A percentile compares a stretch with the other conserved stretches of the same genome.
These are phyloP conservation scores for Blastobotrys mokoenaii DNA, from an alignment of 805 yeast species.

Conservation along the genomic window DNA sequence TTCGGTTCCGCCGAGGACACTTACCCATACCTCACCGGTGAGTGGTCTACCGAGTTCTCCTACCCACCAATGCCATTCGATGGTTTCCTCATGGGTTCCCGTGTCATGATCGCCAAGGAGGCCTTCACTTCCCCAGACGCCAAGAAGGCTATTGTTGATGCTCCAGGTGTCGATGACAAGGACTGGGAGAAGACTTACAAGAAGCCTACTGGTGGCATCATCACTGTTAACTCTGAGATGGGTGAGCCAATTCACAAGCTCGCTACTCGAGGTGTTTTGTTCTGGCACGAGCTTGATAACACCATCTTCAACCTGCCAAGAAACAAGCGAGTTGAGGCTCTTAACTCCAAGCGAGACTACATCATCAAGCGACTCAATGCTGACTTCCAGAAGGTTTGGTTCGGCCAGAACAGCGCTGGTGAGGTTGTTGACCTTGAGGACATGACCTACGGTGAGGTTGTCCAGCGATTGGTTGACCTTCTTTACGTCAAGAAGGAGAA, in stretches of 20 bases:
- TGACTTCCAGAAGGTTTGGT: conserved; percentile 98
- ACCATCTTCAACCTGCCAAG: conserved; percentile 88
- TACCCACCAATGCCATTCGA: conserved; percentile 99
- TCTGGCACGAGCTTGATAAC: conserved; percentile 97
- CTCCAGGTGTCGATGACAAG: conserved; percentile 81
- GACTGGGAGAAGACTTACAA: conserved; percentile 94
- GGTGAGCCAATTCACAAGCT: conserved; percentile 99
- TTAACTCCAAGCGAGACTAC: conserved; percentile 75
- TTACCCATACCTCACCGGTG: conserved; percentile 94
- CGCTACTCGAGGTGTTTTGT: conserved; percentile 94
- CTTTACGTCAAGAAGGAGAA: conserved; percentile 70
- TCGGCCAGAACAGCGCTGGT: conserved; percentile 61
- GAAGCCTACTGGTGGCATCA: conserved; percentile 93
- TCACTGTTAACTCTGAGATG: conserved; percentile 97
- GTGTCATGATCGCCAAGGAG: conserved; percentile 97
- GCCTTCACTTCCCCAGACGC: conserved; percentile 91
- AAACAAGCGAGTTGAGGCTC: conserved; percentile 68
- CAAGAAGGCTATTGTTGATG: conserved; percentile 80
- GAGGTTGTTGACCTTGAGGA: conserved; percentile 88
- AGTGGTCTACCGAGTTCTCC: conserved; percentile 81
- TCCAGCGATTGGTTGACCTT: conserved; percentile 78
- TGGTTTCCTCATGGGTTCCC: conserved; percentile 91
- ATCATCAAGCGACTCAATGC: conserved; percentile 80
- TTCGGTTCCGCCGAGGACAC: conserved; percentile 96
- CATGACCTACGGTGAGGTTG: conserved; percentile 92